Conservation (phyloP, 768 basidiomycete species). For the Hygrophoropsis aurantiaca region DNA sequence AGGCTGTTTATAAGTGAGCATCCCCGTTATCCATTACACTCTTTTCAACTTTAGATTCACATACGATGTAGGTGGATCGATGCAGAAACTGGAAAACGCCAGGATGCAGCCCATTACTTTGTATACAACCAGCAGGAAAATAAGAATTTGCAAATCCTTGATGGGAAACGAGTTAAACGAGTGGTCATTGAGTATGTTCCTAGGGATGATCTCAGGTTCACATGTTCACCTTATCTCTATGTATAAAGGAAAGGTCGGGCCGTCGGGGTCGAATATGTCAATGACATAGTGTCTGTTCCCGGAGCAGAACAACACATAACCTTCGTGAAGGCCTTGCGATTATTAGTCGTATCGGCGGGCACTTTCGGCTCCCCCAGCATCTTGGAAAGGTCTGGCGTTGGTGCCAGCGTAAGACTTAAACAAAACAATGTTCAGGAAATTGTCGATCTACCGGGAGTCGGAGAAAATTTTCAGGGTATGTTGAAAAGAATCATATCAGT, state of each 20-base stretch:
- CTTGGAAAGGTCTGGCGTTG: constrained; percentile 69
- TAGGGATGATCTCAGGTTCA: not conserved
- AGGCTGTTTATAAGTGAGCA: constrained; percentile 9
- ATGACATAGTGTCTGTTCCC: constrained; percentile 17
- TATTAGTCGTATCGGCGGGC: constrained; percentile 53
- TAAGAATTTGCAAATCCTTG: constrained; percentile 38
- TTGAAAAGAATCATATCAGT: too few relatives aligned
- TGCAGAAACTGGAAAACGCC: constrained; percentile 42
- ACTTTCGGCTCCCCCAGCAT: constrained; percentile 58
- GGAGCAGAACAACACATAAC: constrained; percentile 16
- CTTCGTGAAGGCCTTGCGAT: constrained; percentile 33
- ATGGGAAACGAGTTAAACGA: constrained; percentile 40
- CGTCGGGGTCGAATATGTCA: constrained; percentile 51
- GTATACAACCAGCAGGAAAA: constrained; percentile 44
- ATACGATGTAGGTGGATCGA: constrained; percentile 46
- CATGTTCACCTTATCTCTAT: not conserved
- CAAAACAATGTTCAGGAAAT: constrained; percentile 44
- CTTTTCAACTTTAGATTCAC: not conserved
- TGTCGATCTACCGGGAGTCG: constrained; percentile 75
- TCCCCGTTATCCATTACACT: not conserved
- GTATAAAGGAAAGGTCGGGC: constrained; percentile 6
- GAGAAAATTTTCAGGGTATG: constrained; percentile 62
- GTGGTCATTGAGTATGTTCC: constrained; percentile 46
- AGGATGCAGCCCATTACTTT: constrained; percentile 47
- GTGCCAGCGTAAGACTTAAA: constrained; percentile 47